Base-by-base conservation (phyloP, 2,329 filamentous ascomycete species). In the Fusarium brachygibbosum region DNA sequence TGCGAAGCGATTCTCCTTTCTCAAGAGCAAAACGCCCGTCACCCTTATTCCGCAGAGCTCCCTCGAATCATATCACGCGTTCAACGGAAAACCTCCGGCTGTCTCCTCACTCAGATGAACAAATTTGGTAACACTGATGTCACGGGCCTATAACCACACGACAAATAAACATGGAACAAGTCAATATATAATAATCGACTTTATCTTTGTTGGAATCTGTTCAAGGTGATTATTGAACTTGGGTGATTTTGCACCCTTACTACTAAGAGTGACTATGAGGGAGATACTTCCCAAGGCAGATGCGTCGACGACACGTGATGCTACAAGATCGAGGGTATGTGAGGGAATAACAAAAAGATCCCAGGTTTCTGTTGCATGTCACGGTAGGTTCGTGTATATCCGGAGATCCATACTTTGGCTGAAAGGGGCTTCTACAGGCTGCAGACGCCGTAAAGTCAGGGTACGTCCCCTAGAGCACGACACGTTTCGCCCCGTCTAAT, bases 181-280 rank as follows among this genome's bases (percentile, higher is more conserved):
- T 17, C n/a, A n/a, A n/a, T 17, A 32, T 13, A 48, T 34, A 46
- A 5, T n/a, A 45, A 29, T 29, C 25, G 2, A 10, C 41, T 29
- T 19, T 31, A 29, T 2, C 4, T 10, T 25, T 41, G 13, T 13
- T 16, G 0, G 13, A 0, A 23, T 16, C 5, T 41, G 8, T 3
- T 17, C 17, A n/a, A 8, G 2, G 1, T 10, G 13, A 19, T 8
- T 28, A 7, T 19, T 19, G 0, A 31, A 2, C 25, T 0, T 19
- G 25, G 17, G 25, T 11, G 13, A 29, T 12, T 19, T 14, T 31
- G 6, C 6, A 6, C 10, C 10, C 21, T 35, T 10, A 9, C 14
- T 8, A 17, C 21, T 17, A 25, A 28, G 40, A 44, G 14, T n/a
- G 16, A 25, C 11, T 4, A 25, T 48, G 45, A 34, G 45, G 11